A percentile compares a stretch with the other conserved stretches of the same genome.
These are phyloP conservation scores for Fusarium coicis DNA, from an alignment of 2,329 filamentous ascomycete genomes.

Conservation along the genomic window DNA sequence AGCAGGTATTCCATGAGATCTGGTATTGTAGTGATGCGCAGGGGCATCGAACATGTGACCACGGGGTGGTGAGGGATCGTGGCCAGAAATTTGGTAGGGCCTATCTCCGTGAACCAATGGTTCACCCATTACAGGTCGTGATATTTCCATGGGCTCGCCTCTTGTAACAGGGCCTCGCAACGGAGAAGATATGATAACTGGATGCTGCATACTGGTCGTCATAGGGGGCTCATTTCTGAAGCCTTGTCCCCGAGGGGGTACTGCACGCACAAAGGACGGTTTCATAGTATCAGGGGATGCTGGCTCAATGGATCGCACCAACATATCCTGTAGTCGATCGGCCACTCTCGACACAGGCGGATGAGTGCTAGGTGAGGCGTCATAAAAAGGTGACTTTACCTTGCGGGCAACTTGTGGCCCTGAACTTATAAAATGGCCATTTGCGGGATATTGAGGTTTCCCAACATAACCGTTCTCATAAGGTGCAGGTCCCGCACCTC, in stretches of 20 bases:
- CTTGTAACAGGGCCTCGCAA: conserved; percentile 26
- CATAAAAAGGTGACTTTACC: conserved; percentile 43
- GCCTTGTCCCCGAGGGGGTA: conserved; percentile 45
- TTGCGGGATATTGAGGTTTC: conserved; percentile 32
- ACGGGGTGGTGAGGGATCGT: conserved; percentile 16
- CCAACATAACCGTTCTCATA: conserved; percentile 45
- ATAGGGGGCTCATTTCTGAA: conserved; percentile 34
- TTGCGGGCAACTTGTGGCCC: conserved; percentile 39
- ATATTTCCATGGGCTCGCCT: conserved; percentile 29
- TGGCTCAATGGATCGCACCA: conserved; percentile 60
- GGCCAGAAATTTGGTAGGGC: conserved; percentile 18
- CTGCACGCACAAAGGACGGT: conserved; percentile 50
- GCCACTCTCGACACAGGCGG: conserved; percentile 27
- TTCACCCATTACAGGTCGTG: conserved; percentile 29
- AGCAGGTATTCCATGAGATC: neutral
- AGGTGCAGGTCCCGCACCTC: conserved; percentile 37
- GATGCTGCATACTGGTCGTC: conserved; percentile 34
- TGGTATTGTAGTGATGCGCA: conserved; percentile 21
- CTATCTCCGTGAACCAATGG: conserved; percentile 13
- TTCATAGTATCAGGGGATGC: conserved; percentile 51
- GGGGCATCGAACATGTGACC: conserved; percentile 15
- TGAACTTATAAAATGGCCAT: conserved; percentile 27
- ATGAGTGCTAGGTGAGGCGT: conserved; percentile 33
- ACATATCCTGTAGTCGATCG: conserved; percentile 52
- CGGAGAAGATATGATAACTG: conserved; percentile 34